Evolutionary conservation across 345 rosid species (phyloP).

Genomic region (Linum usitatissimum): DNA sequence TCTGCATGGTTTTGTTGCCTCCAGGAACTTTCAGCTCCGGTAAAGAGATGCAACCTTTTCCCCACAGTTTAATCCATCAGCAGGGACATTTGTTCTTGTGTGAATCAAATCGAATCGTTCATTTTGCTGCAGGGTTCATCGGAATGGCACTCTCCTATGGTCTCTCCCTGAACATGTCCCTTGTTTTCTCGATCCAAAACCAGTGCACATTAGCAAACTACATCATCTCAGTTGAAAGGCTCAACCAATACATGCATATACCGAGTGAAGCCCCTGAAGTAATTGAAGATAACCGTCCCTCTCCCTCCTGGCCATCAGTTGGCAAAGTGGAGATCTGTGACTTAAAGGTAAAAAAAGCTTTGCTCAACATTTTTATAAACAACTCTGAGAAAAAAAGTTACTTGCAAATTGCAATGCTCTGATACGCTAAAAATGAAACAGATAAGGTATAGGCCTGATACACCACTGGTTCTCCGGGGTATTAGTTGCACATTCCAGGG

Average conservation of each 20-base stretch:
- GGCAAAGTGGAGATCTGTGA: conserved; percentile 78
- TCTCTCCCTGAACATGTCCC: conserved; percentile 65
- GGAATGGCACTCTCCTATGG: conserved; percentile 99
- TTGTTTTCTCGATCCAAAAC: conserved; percentile 74
- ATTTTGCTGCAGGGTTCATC: conserved; percentile 56
- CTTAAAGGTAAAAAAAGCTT: conserved; percentile 40
- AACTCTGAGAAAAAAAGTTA: not conserved
- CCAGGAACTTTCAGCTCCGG: conserved; percentile 85
- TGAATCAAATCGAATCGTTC: not conserved
- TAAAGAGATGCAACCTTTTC: conserved; percentile 17
- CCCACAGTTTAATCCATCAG: not conserved
- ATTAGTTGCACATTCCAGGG: conserved; percentile 78
- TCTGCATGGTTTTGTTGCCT: conserved; percentile 93
- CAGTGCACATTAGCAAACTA: conserved; percentile 77
- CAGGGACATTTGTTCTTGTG: not conserved
- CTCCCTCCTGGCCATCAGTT: conserved; percentile 60
- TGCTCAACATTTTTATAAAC: not conserved
- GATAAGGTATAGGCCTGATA: conserved; percentile 62
- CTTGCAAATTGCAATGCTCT: conserved; percentile 9
- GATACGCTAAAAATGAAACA: conserved; percentile 19
- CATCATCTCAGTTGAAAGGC: conserved; percentile 90
- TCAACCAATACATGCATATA: conserved; percentile 75
- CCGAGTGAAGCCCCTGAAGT: conserved; percentile 89
- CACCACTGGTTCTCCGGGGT: conserved; percentile 71
- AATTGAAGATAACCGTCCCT: conserved; percentile 64